phyloP scores from a whole-genome alignment of 495 filamentous ascomycete species.

The Jackrogersella minutella region DNA sequence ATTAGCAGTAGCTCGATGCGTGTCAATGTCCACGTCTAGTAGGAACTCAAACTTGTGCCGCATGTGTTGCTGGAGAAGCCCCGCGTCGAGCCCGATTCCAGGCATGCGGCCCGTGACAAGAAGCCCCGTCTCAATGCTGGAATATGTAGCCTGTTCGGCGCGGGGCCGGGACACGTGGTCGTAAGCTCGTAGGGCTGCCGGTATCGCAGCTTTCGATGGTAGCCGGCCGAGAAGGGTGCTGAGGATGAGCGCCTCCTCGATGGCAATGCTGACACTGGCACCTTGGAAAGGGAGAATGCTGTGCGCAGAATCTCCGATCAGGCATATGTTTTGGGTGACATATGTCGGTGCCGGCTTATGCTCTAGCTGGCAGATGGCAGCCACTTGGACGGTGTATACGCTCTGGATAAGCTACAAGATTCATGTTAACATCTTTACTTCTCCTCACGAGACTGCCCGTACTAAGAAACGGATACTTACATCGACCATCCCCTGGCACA shows the following conservation, averaged over 20 bases:
- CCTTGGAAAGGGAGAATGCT: slow-evolving; percentile 38
- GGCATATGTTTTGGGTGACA: slow-evolving; percentile 33
- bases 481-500: slow-evolving; percentile 37
- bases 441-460: not conserved
- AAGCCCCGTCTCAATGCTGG: slow-evolving; percentile 28
- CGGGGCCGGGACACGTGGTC: slow-evolving; percentile 42
- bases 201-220: slow-evolving; percentile 32
- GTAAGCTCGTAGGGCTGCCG: slow-evolving; percentile 39
- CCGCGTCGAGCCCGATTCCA: slow-evolving; percentile 36
- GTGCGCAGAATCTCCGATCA: slow-evolving; percentile 42
- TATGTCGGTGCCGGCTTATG: slow-evolving; percentile 39
- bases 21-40: slow-evolving; percentile 21
- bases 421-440: not conserved
- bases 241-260: slow-evolving; percentile 41
- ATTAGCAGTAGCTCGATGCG: slow-evolving; percentile 17
- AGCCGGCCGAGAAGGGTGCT: slow-evolving; percentile 34
- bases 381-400: slow-evolving; percentile 43
- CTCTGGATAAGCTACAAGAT: slow-evolving; percentile 36
- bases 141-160: slow-evolving; percentile 28
- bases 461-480: slow-evolving; percentile 24
- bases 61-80: slow-evolving; percentile 31
- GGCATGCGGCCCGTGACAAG: slow-evolving; percentile 30
- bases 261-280: slow-evolving; percentile 22
- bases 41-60: slow-evolving; percentile 33
- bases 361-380: slow-evolving; percentile 36